A percentile compares a stretch with the other conserved stretches of the same genome.
These are phyloP conservation scores for Pichia nakasei DNA, from an alignment of 805 yeast species.

Conservation along the genomic window DNA sequence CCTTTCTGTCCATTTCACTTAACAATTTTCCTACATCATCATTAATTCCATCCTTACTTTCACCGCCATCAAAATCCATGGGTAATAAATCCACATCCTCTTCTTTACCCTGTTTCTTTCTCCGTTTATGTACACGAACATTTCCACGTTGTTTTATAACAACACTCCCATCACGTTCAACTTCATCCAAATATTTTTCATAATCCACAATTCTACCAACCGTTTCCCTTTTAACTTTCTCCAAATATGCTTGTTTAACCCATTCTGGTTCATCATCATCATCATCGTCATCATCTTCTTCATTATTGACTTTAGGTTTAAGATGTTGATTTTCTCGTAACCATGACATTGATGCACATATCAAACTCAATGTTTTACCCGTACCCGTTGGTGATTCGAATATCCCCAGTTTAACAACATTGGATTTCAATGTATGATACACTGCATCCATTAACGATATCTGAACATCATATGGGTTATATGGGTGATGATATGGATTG, in stretches of 20 bases:
- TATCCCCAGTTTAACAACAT: constrained; percentile 56
- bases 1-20: constrained; percentile 28
- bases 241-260: constrained; percentile 26
- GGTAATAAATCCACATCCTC: constrained; percentile 12
- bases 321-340: constrained; percentile 26
- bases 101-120: constrained; percentile 3
- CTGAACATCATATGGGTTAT: constrained; percentile 71
- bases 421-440: constrained; percentile 45
- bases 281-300: constrained; percentile 24
- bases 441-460: constrained; percentile 64
- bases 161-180: constrained; percentile 22
- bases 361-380: constrained; percentile 82
- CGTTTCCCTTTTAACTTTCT: constrained; percentile 26
- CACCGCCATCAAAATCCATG: constrained; percentile 24
- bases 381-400: constrained; percentile 95
- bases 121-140: constrained; percentile 21
- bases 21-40: constrained; percentile 43
- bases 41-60: constrained; percentile 20
- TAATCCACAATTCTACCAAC: constrained; percentile 28
- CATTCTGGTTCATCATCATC: constrained; percentile 37
- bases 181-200: constrained; percentile 32
- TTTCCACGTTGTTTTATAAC: constrained; percentile 19
- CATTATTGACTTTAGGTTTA: constrained; percentile 8
- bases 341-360: constrained; percentile 84
- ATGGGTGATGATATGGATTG: constrained; percentile 51